phyloP scores from a whole-genome alignment of 345 rosid genomes.

The Salix caprea region DNA sequence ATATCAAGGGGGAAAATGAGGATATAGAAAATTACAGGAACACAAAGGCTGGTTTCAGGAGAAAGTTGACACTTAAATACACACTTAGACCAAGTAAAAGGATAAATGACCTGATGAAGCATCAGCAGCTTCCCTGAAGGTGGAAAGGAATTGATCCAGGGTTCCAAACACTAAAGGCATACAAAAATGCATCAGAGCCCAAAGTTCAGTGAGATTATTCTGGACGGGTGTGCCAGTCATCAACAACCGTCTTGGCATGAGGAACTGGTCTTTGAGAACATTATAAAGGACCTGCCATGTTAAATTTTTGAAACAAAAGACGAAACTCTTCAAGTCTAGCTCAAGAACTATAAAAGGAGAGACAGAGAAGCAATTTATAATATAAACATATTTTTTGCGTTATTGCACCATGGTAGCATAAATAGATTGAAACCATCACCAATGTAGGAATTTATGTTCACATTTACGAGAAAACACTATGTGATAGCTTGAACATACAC shows the following conservation, averaged over 20 bases:
- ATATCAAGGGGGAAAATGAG: neutral
- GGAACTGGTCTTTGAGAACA: slow-evolving; percentile 53
- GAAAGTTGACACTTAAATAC: slow-evolving; percentile 6
- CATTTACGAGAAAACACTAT: neutral
- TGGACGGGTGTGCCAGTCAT: slow-evolving; percentile 93
- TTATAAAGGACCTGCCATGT: slow-evolving; percentile 60
- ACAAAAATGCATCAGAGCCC: slow-evolving; percentile 93
- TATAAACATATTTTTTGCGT: neutral
- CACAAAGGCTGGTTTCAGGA: neutral
- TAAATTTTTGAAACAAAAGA: no score
- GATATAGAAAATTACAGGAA: neutral
- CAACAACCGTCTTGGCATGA: slow-evolving; percentile 79
- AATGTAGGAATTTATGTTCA: neutral
- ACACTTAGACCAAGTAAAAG: neutral
- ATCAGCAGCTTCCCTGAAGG: slow-evolving; percentile 64
- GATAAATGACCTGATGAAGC: slow-evolving; percentile 44
- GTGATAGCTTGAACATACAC: slow-evolving; percentile 46
- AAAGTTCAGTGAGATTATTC: slow-evolving; percentile 83
- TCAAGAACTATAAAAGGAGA: neutral
- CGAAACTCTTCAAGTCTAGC: neutral
- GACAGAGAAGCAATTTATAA: neutral
- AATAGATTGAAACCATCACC: neutral
- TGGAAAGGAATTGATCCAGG: slow-evolving; percentile 58
- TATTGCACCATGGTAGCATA: neutral
- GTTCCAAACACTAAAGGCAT: slow-evolving; percentile 85